Conservation (phyloP, 495 filamentous ascomycete genomes). For the Podospora australis region DNA sequence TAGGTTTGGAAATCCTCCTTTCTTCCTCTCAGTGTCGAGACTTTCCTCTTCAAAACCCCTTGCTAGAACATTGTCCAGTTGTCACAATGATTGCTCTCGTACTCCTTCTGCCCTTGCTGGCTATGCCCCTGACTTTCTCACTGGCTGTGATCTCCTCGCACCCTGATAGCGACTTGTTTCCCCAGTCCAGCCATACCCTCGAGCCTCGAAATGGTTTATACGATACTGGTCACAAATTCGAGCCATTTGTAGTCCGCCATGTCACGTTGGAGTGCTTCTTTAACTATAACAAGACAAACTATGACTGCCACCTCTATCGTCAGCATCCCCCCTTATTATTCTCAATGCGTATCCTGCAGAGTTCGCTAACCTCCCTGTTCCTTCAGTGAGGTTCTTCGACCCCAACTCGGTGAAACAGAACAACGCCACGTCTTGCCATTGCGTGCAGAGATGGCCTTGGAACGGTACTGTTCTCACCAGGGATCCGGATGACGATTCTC, state of each 20-base stretch:
- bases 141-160: too few species aligned
- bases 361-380: not conserved
- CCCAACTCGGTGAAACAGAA: constrained; percentile 30
- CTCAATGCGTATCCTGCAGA: not conserved
- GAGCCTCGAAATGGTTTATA: not conserved
- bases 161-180: too few species aligned
- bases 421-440: constrained; percentile 20
- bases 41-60: too few species aligned
- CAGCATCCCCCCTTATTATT: not conserved
- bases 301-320: constrained; percentile 6
- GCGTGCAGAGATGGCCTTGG: constrained; percentile 24
- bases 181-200: not conserved
- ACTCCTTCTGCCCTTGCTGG: too few species aligned
- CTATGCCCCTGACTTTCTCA: too few species aligned
- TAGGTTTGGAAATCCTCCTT: too few species aligned
- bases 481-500: too few species aligned
- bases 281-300: not conserved
- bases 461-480: constrained; percentile 18
- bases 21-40: too few species aligned
- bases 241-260: constrained; percentile 6
- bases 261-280: constrained; percentile 6
- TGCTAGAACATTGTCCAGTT: too few species aligned
- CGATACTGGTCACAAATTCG: too few species aligned
- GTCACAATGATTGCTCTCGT: too few species aligned
- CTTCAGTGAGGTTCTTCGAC: constrained; percentile 28